Conservation (phyloP, 2,329 filamentous ascomycete species). For the Phialophora tarda region DNA sequence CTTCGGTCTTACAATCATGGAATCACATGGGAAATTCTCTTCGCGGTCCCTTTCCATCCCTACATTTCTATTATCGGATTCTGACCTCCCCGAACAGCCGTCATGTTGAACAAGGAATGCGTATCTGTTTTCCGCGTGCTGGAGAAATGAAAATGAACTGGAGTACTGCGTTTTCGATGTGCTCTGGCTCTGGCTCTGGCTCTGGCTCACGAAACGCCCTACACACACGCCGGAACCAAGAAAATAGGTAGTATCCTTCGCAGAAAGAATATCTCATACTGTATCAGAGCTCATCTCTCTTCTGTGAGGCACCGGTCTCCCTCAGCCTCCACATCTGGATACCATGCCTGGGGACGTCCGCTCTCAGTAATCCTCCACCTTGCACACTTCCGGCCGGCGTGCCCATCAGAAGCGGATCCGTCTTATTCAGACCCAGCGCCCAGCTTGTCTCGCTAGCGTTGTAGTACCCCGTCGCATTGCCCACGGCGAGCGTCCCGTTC, state of each 20-base stretch:
- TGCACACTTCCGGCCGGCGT: constrained; percentile 52
- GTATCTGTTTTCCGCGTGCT: no score
- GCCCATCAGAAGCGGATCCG: constrained; percentile 55
- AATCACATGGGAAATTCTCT: no score
- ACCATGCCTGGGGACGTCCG: constrained; percentile 56
- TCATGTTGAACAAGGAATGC: neutral
- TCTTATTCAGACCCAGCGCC: constrained; percentile 52
- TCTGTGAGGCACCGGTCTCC: constrained; percentile 12
- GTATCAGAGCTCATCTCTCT: constrained; percentile 33
- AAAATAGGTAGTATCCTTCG: neutral
- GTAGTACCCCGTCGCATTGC: constrained; percentile 48
- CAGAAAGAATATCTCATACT: neutral
- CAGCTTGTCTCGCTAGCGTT: constrained; percentile 59
- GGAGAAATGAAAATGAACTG: neutral
- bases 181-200: no score
- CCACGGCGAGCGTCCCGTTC: constrained; percentile 43
- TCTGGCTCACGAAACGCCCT: neutral
- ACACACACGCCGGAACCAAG: neutral
- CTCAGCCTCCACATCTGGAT: constrained; percentile 59
- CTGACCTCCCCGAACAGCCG: neutral
- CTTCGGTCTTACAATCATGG: neutral
- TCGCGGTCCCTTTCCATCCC: neutral
- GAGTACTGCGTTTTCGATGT: neutral
- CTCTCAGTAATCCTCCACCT: constrained; percentile 44
- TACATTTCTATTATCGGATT: neutral